A percentile compares a stretch with the other conserved stretches of the same genome.
Conservation (phyloP, 2,329 filamentous ascomycete genomes). For the Claviceps capensis region DNA sequence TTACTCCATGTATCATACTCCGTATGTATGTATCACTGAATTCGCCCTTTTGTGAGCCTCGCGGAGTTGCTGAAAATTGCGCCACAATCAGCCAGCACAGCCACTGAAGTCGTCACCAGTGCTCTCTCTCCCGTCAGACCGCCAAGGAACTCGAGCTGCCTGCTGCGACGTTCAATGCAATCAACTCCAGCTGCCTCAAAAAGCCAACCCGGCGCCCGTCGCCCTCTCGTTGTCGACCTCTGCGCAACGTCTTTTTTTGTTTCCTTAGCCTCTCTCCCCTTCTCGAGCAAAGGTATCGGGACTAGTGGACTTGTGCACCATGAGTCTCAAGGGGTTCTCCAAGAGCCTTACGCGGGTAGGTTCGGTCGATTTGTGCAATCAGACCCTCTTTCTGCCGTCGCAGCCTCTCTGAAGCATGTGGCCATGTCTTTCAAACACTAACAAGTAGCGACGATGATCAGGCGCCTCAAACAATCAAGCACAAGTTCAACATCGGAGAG, state of each 20-base stretch:
- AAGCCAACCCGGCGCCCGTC: neutral
- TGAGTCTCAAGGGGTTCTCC: conserved; percentile 96
- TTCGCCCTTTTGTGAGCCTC: too few relatives aligned
- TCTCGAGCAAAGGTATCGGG: neutral
- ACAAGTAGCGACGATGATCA: conserved; percentile 13
- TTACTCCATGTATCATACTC: too few relatives aligned
- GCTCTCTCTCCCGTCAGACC: too few relatives aligned
- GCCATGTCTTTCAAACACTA: neutral
- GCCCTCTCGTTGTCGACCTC: neutral
- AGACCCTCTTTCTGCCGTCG: conserved; percentile 15
- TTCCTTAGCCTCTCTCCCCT: neutral
- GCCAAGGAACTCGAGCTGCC: neutral
- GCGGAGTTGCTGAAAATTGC: neutral
- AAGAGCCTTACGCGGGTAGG: conserved; percentile 78
- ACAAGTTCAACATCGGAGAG: conserved; percentile 90
- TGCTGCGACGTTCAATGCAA: conserved; percentile 5
- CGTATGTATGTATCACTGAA: too few relatives aligned
- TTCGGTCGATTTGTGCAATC: conserved; percentile 7
- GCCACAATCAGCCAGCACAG: conserved; percentile 8
- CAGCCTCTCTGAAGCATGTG: neutral
- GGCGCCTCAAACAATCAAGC: conserved; percentile 86
- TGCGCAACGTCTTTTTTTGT: conserved; percentile 1
- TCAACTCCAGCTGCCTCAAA: conserved; percentile 3
- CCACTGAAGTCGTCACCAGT: conserved; percentile 6
- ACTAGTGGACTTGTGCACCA: conserved; percentile 24